These are phyloP conservation scores for Rubia balearica DNA, from an alignment of 305 asterid species.

Conservation along the genomic window DNA sequence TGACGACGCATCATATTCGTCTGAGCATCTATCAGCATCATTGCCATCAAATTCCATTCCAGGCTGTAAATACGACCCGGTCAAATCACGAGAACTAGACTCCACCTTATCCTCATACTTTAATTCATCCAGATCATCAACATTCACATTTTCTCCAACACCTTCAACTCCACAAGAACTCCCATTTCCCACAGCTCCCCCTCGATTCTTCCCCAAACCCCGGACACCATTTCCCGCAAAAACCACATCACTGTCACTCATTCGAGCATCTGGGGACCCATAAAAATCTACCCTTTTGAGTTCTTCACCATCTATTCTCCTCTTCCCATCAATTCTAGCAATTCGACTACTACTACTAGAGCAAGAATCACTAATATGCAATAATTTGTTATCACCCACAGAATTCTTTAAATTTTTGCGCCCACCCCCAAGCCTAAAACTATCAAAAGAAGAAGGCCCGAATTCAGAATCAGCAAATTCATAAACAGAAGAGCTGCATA, in stretches of 20 bases:
- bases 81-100: slow-evolving; percentile 15
- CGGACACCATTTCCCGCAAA: slow-evolving; percentile 28
- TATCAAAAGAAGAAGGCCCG: slow-evolving; percentile 40
- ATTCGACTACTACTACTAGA: slow-evolving; percentile 7
- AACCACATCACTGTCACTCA: slow-evolving; percentile 25
- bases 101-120: slow-evolving; percentile 17
- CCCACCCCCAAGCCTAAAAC: slow-evolving; percentile 58
- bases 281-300: slow-evolving; percentile 24
- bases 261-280: slow-evolving; percentile 28
- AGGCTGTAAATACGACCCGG: slow-evolving; percentile 12
- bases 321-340: slow-evolving; percentile 22
- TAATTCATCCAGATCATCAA: slow-evolving; percentile 12
- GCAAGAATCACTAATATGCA: slow-evolving; percentile 18
- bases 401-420: slow-evolving; percentile 29
- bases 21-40: slow-evolving; percentile 29
- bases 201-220: slow-evolving; percentile 13
- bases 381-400: slow-evolving; percentile 27
- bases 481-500: slow-evolving; percentile 46
- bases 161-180: slow-evolving; percentile 26
- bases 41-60: slow-evolving; percentile 24
- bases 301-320: slow-evolving; percentile 2
- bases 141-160: slow-evolving; percentile 18
- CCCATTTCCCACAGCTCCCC: slow-evolving; percentile 12
- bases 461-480: slow-evolving; percentile 52
- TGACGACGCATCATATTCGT: slow-evolving; percentile 45